Conservation (phyloP, 805 yeast genomes). For the Ogataea nakhonphanomensis region DNA sequence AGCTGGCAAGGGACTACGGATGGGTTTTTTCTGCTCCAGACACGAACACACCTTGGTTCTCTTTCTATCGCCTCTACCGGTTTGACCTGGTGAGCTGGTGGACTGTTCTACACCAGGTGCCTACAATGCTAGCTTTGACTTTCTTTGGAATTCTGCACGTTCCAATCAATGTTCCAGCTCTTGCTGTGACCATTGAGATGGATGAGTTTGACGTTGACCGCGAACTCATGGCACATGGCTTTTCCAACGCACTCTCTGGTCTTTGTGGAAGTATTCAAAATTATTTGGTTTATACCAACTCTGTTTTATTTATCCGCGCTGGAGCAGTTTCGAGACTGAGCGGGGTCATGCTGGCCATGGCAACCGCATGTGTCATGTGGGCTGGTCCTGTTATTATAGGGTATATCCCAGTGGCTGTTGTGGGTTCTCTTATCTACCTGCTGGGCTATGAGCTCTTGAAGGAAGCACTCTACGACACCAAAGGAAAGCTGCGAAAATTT, state of each 20-base stretch:
- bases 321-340: conserved; percentile 91
- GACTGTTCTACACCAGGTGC: conserved; percentile 63
- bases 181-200: conserved; percentile 85
- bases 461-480: conserved; percentile 84
- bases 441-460: conserved; percentile 86
- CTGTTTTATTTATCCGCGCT: conserved; percentile 85
- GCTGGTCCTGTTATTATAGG: conserved; percentile 93
- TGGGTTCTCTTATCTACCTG: conserved; percentile 85
- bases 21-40: conserved; percentile 78
- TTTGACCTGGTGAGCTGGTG: conserved; percentile 73
- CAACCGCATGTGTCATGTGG: conserved; percentile 77
- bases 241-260: conserved; percentile 84
- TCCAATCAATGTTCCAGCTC: conserved; percentile 96
- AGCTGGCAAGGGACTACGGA: conserved; percentile 63
- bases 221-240: conserved; percentile 93
- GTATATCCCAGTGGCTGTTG: conserved; percentile 92
- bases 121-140: conserved; percentile 93
- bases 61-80: conserved; percentile 71
- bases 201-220: conserved; percentile 87
- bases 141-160: conserved; percentile 95
- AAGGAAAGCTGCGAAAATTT: conserved; percentile 65
- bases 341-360: conserved; percentile 82
- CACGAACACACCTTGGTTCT: conserved; percentile 82
- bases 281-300: conserved; percentile 91
- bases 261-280: conserved; percentile 85